Percentiles rank a stretch among this genome's conserved stretches.
These are phyloP conservation scores for Phyllosticta paracitricarpa DNA, from an alignment of 2,329 filamentous ascomycete species.

Conservation along the genomic window DNA sequence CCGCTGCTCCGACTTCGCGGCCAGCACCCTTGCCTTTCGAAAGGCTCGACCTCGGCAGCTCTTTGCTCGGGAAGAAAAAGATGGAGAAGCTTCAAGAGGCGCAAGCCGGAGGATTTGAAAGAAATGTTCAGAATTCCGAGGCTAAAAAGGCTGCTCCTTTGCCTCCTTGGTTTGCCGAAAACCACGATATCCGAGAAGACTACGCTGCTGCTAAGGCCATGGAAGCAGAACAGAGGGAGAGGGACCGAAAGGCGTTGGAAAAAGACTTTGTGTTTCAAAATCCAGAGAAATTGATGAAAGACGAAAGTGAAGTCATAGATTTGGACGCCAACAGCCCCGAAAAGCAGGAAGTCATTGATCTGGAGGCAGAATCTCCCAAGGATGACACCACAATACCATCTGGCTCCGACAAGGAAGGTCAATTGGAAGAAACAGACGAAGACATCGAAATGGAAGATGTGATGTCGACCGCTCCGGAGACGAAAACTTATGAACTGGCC, in stretches of 20 bases:
- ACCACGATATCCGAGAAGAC: slow-evolving; percentile 42
- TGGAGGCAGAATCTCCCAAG: slow-evolving; percentile 41
- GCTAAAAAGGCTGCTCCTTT: slow-evolving; percentile 46
- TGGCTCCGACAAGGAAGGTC: background rate
- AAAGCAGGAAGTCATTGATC: slow-evolving; percentile 45
- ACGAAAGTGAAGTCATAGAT: slow-evolving; percentile 39
- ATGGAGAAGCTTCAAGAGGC: slow-evolving; percentile 44
- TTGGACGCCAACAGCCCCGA: slow-evolving; percentile 33
- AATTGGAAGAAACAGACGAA: slow-evolving; percentile 45
- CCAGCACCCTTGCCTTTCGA: slow-evolving; percentile 78
- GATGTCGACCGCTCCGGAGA: slow-evolving; percentile 19
- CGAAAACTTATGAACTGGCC: slow-evolving; percentile 35
- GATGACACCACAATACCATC: background rate
- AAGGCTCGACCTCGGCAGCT: slow-evolving; percentile 60
- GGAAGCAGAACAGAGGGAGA: slow-evolving; percentile 39
- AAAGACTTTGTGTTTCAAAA: slow-evolving; percentile 56
- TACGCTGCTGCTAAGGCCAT: slow-evolving; percentile 38
- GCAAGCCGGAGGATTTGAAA: slow-evolving; percentile 57
- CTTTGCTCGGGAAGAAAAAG: slow-evolving; percentile 42
- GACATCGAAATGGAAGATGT: slow-evolving; percentile 25
- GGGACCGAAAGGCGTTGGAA: slow-evolving; percentile 44
- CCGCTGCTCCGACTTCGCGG: slow-evolving; percentile 41
- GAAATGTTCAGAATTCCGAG: slow-evolving; percentile 27
- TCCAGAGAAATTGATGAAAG: slow-evolving; percentile 45
- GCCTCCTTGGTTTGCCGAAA: slow-evolving; percentile 63